A percentile compares a stretch with the other conserved stretches of the same genome.
Conservation (phyloP, 140 eudicot genomes). For the Senecio squalidus region DNA sequence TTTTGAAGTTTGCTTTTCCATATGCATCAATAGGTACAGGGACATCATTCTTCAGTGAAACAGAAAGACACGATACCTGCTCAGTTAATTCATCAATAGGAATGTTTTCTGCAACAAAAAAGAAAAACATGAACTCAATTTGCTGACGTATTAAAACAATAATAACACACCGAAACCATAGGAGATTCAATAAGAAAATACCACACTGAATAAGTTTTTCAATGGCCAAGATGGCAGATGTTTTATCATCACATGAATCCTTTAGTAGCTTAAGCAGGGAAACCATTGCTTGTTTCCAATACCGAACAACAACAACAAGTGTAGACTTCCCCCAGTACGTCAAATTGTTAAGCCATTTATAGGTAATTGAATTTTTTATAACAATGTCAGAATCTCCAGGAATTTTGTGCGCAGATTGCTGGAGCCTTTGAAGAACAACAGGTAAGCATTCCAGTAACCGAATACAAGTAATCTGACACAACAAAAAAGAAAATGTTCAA, state of each 20-base stretch:
- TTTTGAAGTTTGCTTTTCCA: slow-evolving; percentile 26
- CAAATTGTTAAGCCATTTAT: slow-evolving; percentile 74
- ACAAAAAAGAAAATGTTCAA: slow-evolving; percentile 19
- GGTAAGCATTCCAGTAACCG: slow-evolving; percentile 87
- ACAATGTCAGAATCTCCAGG: slow-evolving; percentile 23
- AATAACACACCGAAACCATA: slow-evolving; percentile 6
- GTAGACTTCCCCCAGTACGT: slow-evolving; percentile 89
- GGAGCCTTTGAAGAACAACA: slow-evolving; percentile 49
- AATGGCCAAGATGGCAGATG: slow-evolving; percentile 42
- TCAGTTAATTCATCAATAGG: slow-evolving; percentile 47
- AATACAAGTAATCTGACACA: slow-evolving; percentile 87
- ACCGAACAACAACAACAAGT: slow-evolving; percentile 64
- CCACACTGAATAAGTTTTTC: slow-evolving; percentile 61
- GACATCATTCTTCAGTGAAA: slow-evolving; percentile 42
- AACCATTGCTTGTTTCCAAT: slow-evolving; percentile 77
- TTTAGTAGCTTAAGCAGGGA: slow-evolving; percentile 58
- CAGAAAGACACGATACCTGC: slow-evolving; percentile 58
- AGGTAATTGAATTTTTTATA: slow-evolving; percentile 28
- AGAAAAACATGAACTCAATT: slow-evolving; percentile 12
- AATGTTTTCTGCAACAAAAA: slow-evolving; percentile 53
- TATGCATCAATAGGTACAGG: slow-evolving; percentile 9
- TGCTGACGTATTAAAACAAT: neutral
- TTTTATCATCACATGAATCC: slow-evolving; percentile 39
- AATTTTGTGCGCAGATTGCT: slow-evolving; percentile 26
- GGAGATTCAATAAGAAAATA: slow-evolving; percentile 21